phyloP scores from a whole-genome alignment of 2,329 filamentous ascomycete genomes.

The Dendrostoma leiphaemia region DNA sequence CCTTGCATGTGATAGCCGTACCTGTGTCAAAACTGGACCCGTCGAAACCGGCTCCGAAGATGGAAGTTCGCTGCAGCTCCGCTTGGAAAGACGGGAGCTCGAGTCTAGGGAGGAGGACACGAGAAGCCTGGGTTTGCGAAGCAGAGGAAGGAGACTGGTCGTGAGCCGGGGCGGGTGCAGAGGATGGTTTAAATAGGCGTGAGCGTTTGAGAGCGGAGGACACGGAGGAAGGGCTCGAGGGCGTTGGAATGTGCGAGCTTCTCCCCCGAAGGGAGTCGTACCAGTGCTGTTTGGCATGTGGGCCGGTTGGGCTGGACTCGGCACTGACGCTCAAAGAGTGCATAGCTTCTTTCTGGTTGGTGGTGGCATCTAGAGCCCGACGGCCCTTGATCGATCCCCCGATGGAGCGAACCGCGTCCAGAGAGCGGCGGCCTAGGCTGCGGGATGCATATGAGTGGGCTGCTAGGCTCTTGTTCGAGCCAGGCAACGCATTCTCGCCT shows the following conservation, averaged over 20 bases:
- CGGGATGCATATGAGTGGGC: not conserved
- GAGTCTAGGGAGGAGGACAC: constrained; percentile 8
- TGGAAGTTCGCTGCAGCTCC: constrained; percentile 1
- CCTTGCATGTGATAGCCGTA: not conserved
- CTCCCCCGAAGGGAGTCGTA: constrained; percentile 11
- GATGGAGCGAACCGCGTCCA: constrained; percentile 13
- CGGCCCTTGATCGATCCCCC: not conserved
- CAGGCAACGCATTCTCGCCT: constrained; percentile 10
- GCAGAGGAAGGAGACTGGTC: not conserved
- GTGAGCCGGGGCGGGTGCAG: not conserved
- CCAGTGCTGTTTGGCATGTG: constrained; percentile 11
- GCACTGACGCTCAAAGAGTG: not conserved
- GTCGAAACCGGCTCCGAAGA: not conserved
- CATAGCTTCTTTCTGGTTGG: constrained; percentile 1
- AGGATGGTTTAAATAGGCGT: not conserved
- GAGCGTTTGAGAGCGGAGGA: constrained; percentile 3
- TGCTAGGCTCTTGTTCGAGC: not conserved
- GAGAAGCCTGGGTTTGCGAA: not conserved
- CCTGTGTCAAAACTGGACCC: not conserved
- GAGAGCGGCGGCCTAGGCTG: constrained; percentile 6
- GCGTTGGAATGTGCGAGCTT: constrained; percentile 11
- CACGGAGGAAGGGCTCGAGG: constrained; percentile 2
- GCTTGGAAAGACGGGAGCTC: constrained; percentile 10
- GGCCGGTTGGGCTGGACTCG: constrained; percentile 6
- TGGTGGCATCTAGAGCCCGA: constrained; percentile 4